These are phyloP conservation scores for Penicillium cataractarum DNA, from an alignment of 495 filamentous ascomycete genomes.

Conservation along the genomic window DNA sequence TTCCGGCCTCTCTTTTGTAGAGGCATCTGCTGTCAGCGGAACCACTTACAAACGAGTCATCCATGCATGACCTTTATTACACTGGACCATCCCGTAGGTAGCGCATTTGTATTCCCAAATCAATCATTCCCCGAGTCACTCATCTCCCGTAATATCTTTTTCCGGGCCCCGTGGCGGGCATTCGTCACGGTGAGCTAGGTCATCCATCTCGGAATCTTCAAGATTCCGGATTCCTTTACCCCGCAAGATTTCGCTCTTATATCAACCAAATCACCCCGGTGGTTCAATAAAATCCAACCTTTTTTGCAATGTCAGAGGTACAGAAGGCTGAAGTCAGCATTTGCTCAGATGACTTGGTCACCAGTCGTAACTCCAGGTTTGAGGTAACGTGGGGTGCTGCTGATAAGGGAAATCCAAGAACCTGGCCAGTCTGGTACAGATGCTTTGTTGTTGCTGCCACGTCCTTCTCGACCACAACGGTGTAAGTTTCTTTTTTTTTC, in stretches of 20 bases:
- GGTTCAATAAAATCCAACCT: background rate
- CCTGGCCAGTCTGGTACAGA: slow-evolving; percentile 70
- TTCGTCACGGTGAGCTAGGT: background rate
- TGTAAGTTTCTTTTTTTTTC: slow-evolving; percentile 38
- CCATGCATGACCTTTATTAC: background rate
- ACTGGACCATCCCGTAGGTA: background rate
- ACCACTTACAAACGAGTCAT: background rate
- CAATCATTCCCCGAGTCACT: background rate
- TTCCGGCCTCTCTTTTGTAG: background rate
- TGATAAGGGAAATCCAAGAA: slow-evolving; percentile 66
- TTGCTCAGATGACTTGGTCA: background rate
- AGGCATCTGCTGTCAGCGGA: background rate
- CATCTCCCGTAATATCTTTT: background rate
- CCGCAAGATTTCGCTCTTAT: slow-evolving; percentile 14
- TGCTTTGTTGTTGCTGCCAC: slow-evolving; percentile 59
- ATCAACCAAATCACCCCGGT: background rate
- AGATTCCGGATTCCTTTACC: slow-evolving; percentile 22
- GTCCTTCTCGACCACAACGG: slow-evolving; percentile 66
- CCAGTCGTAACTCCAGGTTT: slow-evolving; percentile 50
- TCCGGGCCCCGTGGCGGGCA: background rate
- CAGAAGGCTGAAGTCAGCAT: background rate
- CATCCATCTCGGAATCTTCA: slow-evolving; percentile 23
- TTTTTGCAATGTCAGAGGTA: slow-evolving; percentile 1
- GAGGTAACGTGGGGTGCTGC: slow-evolving; percentile 66
- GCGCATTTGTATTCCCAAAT: no score